Base-by-base conservation (phyloP, 176 grass and related monocot genomes). In the Aegilops sharonensis region DNA sequence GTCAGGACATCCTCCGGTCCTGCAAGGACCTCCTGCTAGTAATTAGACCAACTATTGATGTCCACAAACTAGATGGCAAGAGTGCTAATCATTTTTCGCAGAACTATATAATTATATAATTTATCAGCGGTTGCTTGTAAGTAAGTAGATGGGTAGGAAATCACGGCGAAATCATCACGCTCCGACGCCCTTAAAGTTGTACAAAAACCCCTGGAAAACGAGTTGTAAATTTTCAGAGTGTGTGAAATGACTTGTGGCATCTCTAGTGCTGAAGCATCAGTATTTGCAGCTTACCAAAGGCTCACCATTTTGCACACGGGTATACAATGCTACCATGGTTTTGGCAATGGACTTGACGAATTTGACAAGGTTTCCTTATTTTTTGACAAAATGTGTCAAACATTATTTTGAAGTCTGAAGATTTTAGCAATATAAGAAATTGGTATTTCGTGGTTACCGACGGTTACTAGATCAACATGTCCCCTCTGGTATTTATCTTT, bases 1-100 rank as follows among this genome's bases (percentile, higher is more conserved):
- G 4, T 63, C 27, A 94, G 97, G 75, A 90, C 94, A 30, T 36
- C 86, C 29, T 99, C 97, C 11, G 40, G 82, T 3, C 97, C 94
- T 57, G 8, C 88, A 84, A 93, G 79, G 23, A 79, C 79, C 8
- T 23, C 40, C 0, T 91, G 64, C 83, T 94, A 88, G 90, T 47
- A 47, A 47, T 82, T 80, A 71, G 75, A 72, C 50, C 57, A n/a
- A 20, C 43, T 27, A 48, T 30, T 70, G 6, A 27, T 43, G 11
- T 68, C 21, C 29, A 62, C 14, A 31, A 31, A 81, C 30, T 70
- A 5, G 14, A 76, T 84, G 54, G 34, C 14, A 21, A 79, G 74
- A 73, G 43, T 29, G 73, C 79, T 79, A 15, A 64, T 82, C 31
- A 85, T 60, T 61, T 48, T 61, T 30, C 69, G 14, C 81, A 65